Conservation (phyloP, 2,329 filamentous ascomycete species). For the Phaeoacremonium minimum region DNA sequence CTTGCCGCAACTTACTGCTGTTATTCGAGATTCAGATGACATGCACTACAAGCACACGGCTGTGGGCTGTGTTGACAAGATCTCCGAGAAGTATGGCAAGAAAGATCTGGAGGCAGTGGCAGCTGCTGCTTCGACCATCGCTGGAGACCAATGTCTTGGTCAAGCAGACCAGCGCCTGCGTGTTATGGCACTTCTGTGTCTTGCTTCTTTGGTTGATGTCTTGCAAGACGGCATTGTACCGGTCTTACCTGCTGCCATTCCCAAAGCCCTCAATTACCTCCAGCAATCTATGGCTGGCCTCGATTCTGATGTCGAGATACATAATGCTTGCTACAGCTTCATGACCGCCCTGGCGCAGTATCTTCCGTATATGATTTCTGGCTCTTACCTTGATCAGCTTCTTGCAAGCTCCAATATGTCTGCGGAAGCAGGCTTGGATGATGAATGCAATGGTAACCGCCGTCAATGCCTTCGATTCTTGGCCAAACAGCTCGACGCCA, state of each 20-base stretch:
- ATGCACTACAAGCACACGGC: slow-evolving; percentile 78
- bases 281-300: slow-evolving; percentile 53
- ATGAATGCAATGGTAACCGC: slow-evolving; percentile 61
- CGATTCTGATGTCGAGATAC: slow-evolving; percentile 57
- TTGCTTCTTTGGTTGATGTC: slow-evolving; percentile 86
- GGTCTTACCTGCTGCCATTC: slow-evolving; percentile 71
- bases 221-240: slow-evolving; percentile 82
- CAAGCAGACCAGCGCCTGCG: slow-evolving; percentile 68
- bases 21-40: slow-evolving; percentile 69
- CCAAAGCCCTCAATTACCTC: slow-evolving; percentile 68
- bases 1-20: slow-evolving; percentile 70
- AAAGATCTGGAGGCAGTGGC: slow-evolving; percentile 77
- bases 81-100: slow-evolving; percentile 92
- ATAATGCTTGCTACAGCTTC: slow-evolving; percentile 79
- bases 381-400: slow-evolving; percentile 66
- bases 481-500: slow-evolving; percentile 72
- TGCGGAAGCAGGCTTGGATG: slow-evolving; percentile 56
- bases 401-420: slow-evolving; percentile 70
- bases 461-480: slow-evolving; percentile 67
- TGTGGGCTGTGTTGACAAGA: slow-evolving; percentile 85
- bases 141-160: slow-evolving; percentile 71
- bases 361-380: slow-evolving; percentile 85
- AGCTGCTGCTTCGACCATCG: slow-evolving; percentile 71
- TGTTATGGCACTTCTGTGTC: slow-evolving; percentile 80
- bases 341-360: slow-evolving; percentile 76